Base-by-base conservation (phyloP, 495 filamentous ascomycete species). In the Penicillium flavigenum region DNA sequence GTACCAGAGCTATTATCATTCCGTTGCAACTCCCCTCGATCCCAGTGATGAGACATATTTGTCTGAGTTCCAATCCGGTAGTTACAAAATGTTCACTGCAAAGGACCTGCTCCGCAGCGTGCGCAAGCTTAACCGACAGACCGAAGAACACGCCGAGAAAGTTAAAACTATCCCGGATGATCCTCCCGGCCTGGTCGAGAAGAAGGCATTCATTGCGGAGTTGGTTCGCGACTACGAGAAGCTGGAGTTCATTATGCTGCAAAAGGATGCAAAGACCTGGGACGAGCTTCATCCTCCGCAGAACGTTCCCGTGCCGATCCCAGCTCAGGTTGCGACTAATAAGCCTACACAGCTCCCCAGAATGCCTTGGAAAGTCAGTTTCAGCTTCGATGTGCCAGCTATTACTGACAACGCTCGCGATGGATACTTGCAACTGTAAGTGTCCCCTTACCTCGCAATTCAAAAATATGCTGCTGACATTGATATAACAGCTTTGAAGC, bases 191-290 rank as follows among this genome's bases (percentile, higher is more conserved):
- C 17, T 75, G 2, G 44, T 54, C 1, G 78, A 83, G 59, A 89
- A 88, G 68, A 72, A 69, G 41, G 69, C 63, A 2, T 81, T 75
- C 2, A 72, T 88, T 31, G 29, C 72, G 11, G 66, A 71, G 9
- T 59, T 85, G 7, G 70, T 83, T 38, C 52, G 55, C 0, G 74
- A 83, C 4, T 81, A 85, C 32, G 72, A 84, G 58, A 62, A 76
- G 24, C 64, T 88, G 4, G 82, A 87, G 59, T 39, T 9, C 16
- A 54, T 67, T 1, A 61, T 68, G 1, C 67, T 93, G 39, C 32
- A 86, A 12, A 79, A 72, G 39, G 83, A 79, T 0, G 89, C 82
- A 14, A 90, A 90, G 67, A 80, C 81, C 0, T 90, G 86, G 63
- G 46, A 65, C 19, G 79, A 92, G 52, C 69, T 88, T 19, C 72